Base-by-base conservation (phyloP, 2,329 filamentous ascomycete genomes). In the Teratosphaeriaceae sp. region DNA sequence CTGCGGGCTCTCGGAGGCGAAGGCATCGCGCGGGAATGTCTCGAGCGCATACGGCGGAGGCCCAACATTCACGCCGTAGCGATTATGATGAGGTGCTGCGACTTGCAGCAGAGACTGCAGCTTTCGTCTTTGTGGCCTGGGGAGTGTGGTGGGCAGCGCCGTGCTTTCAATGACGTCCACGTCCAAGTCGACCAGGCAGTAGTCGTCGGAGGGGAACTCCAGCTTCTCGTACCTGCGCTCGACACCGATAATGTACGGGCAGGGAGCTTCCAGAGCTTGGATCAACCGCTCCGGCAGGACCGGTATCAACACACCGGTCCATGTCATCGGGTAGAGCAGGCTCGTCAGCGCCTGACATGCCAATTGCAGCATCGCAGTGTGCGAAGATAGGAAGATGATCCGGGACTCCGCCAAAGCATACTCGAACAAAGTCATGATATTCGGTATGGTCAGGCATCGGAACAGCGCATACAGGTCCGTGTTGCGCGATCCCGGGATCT, bases 241-340 rank as follows among this genome's bases (percentile, higher is more conserved):
- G 45, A 98, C 87, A 38, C 92, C 92, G 33, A 97, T 88, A 52
- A 98, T 95, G 58, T 97, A 98, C 0, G 92, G 92, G 56, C 92
- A 97, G 7, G 90, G 90, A 1, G 90, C 90, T 56, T 97, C 90
- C 15, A 97, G 75, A 2, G 88, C 89, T 39, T 90, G 88, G 6
- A 97, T 74, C 18, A 97, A 71, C 27, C 90, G 80, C 6, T 88
- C 85, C 4, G 90, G 90, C 5, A 97, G 74, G 29, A 97, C 76
- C 2, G 90, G 90, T 49, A 97, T 95, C 60, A 94, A 89, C 41
- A 97, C 88, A 56, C 88, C 92, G 4, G 86, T 79, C 90, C 90
- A 97, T 50, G 87, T 84, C 41, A 96, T 70, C 9, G 89, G 90
- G 63, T 94, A 97, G 15, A 97, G 69, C 36, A 97, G 70, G 62